A percentile compares a stretch with the other conserved stretches of the same genome.
Conservation (phyloP, 2,329 filamentous ascomycete genomes). For the Penicillium polonicum region DNA sequence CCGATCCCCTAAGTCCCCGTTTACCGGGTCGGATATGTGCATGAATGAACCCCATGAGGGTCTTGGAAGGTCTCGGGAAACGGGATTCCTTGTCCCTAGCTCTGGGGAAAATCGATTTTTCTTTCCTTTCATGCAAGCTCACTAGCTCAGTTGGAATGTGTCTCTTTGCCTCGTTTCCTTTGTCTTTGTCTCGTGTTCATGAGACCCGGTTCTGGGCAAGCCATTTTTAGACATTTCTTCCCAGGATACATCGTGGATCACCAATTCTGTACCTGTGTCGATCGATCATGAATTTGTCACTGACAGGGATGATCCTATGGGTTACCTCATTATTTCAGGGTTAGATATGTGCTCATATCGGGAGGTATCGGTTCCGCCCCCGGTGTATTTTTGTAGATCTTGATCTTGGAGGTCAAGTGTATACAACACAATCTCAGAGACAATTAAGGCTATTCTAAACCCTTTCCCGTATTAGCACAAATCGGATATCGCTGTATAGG, state of each 20-base stretch:
- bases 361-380: background rate
- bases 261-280: conserved; percentile 9
- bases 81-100: background rate
- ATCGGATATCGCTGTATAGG: too few species aligned
- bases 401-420: background rate
- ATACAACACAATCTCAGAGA: background rate
- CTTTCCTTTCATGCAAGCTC: background rate
- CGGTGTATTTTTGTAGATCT: background rate
- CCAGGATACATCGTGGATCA: conserved; percentile 11
- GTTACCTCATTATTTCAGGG: background rate
- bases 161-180: conserved; percentile 3
- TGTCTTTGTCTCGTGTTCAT: conserved; percentile 3
- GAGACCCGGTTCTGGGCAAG: background rate
- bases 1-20: conserved; percentile 7
- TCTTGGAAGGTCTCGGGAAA: conserved; percentile 2
- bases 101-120: background rate
- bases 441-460: background rate
- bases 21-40: conserved; percentile 13
- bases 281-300: conserved; percentile 19
- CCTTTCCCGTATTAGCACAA: background rate
- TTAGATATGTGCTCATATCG: conserved; percentile 7
- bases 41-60: conserved; percentile 6
- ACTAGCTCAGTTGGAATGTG: background rate
- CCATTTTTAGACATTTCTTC: conserved; percentile 10
- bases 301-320: conserved; percentile 23